Evolutionary conservation across 2,329 filamentous ascomycete species (phyloP), one percentile per base, ranked within the genome.

Genomic region (Fusarium sp.): DNA sequence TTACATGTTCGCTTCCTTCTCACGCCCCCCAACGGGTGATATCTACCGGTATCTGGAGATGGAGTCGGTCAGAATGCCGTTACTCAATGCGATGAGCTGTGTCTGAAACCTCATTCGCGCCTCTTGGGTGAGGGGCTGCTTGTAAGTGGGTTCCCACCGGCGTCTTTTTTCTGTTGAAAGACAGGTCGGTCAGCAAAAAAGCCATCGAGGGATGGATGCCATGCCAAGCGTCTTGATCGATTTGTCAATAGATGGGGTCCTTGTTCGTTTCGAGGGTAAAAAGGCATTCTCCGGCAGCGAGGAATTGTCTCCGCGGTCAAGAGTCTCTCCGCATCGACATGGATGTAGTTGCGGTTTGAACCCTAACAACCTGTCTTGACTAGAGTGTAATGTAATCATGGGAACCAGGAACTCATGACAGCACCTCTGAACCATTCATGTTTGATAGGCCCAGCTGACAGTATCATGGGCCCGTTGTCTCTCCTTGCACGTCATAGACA

Each of bases 11-110:
- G 49, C 27, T 53, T 31, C 49, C 69, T 36, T 12, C 33, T 35
- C 33, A 12, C 35, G 16, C 61, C 66, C 75, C 66, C 62, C 70
- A 77, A 75, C 68, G 40, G 57, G 67, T 59, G 59, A 55, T 76
- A 70, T 75, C 67, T 66, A 67, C 53, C 51, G 67, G 66, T 76
- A 76, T 75, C 69, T 71, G 44, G 31, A 61, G 53, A 60, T 51
- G 59, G 44, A 46, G 22, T 68, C 55, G 75, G 72, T 59, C 58
- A 70, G 72, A 69, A 56, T 65, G 71, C 62, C 56, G 64, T 73
- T 71, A 68, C 69, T 66, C 75, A 71, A 77, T 77, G 66, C 65
- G 35, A 71, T 76, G 73, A 73, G 65, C 66, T 71, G 60, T 71
- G 64, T 62, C 69, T 77, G 63, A 57, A 59, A 74, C 55, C 55